These are phyloP conservation scores for Saksenaea oblongispora DNA, from an alignment of 371 early-diverging fungal genomes.

Conservation along the genomic window DNA sequence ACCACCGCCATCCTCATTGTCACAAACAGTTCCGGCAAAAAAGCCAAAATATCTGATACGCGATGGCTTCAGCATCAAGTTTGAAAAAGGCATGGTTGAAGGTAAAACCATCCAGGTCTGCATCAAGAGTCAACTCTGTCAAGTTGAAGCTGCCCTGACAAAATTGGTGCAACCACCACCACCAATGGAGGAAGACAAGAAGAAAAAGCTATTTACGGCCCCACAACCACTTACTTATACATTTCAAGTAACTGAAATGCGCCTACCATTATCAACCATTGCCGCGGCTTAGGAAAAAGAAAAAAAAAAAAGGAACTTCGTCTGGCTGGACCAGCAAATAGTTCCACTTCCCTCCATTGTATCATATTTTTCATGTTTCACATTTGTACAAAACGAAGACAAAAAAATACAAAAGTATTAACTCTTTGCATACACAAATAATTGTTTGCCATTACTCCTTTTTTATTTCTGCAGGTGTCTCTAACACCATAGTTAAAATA, in stretches of 20 bases:
- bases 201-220: constrained; percentile 25
- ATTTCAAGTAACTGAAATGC: constrained; percentile 45
- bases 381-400: not conserved
- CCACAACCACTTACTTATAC: constrained; percentile 40
- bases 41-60: constrained; percentile 15
- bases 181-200: constrained; percentile 4
- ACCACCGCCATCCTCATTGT: not conserved
- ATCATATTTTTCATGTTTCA: not conserved
- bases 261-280: constrained; percentile 42
- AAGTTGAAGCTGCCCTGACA: constrained; percentile 40
- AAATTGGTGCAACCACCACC: constrained; percentile 8
- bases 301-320: not conserved
- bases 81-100: constrained; percentile 44
- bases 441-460: not conserved
- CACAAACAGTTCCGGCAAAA: not conserved
- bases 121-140: constrained; percentile 33
- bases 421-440: too few species aligned
- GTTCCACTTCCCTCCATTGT: not conserved
- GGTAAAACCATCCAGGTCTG: constrained; percentile 31
- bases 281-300: constrained; percentile 18
- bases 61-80: constrained; percentile 36
- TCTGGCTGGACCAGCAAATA: constrained; percentile 2
- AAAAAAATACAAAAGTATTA: too few species aligned
- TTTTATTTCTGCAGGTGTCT: constrained; percentile 35
- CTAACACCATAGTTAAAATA: constrained; percentile 52